phyloP scores from a whole-genome alignment of 1,284 basidiomycete species.

The Ceratobasidium sp. region DNA sequence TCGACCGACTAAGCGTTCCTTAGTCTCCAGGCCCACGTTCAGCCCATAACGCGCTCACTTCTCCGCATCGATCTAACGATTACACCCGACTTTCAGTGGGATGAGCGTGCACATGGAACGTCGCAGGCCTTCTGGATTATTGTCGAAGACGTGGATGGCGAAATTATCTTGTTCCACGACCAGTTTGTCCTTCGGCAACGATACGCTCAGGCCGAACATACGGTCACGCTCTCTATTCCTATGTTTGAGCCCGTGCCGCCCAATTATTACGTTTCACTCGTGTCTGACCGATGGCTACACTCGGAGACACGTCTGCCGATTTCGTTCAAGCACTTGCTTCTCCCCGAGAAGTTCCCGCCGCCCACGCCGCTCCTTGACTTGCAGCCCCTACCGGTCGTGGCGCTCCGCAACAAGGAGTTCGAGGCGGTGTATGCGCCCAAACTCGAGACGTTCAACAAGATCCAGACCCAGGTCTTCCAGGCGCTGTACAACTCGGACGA shows the following conservation, averaged over 20 bases:
- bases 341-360: slow-evolving; percentile 96
- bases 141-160: slow-evolving; percentile 98
- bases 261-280: slow-evolving; percentile 96
- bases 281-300: slow-evolving; percentile 97
- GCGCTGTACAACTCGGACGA: slow-evolving; percentile 96
- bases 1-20: slow-evolving; percentile 24
- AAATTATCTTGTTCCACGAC: slow-evolving; percentile 95
- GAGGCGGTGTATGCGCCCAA: slow-evolving; percentile 85
- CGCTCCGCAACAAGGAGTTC: slow-evolving; percentile 92
- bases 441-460: slow-evolving; percentile 94
- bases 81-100: slow-evolving; percentile 97
- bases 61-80: slow-evolving; percentile 92
- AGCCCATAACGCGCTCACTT: slow-evolving; percentile 91
- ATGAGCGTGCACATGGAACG: slow-evolving; percentile 90
- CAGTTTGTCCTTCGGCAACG: slow-evolving; percentile 91
- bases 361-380: slow-evolving; percentile 95
- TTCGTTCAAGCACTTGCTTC: slow-evolving; percentile 97
- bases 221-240: slow-evolving; percentile 92
- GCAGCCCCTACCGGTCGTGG: slow-evolving; percentile 89
- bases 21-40: slow-evolving; percentile 91
- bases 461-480: slow-evolving; percentile 99
- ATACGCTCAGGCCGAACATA: slow-evolving; percentile 94
- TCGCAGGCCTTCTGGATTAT: slow-evolving; percentile 93
- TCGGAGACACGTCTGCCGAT: slow-evolving; percentile 95
- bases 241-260: slow-evolving; percentile 98